Evolutionary conservation across 2,329 filamentous ascomycete genomes (phyloP).

Genomic region (Neonectria neomacrospora): DNA sequence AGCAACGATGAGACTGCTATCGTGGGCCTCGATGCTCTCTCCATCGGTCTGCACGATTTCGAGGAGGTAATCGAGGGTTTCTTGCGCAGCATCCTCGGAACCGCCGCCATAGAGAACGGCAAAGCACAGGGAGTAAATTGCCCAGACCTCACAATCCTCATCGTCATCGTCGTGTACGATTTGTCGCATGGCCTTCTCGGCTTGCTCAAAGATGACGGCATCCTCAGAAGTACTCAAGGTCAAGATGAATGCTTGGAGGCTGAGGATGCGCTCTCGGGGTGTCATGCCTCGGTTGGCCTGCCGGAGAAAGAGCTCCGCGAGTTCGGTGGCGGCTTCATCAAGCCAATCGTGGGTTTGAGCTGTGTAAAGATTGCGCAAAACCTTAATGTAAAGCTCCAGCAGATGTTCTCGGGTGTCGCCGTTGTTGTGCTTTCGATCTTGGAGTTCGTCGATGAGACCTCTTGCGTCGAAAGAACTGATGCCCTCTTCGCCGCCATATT

Average conservation of each 20-base stretch:
- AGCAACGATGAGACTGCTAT: conserved; percentile 76
- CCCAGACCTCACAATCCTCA: conserved; percentile 71
- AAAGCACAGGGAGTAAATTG: conserved; percentile 79
- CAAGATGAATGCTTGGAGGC: conserved; percentile 77
- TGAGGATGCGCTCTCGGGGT: conserved; percentile 74
- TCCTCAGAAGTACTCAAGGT: conserved; percentile 77
- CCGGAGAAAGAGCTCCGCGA: conserved; percentile 74
- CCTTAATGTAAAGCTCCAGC: conserved; percentile 50
- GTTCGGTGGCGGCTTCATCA: conserved; percentile 66
- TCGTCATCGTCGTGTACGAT: conserved; percentile 67
- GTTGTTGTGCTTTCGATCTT: conserved; percentile 81
- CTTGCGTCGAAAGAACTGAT: conserved; percentile 69
- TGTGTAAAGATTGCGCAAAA: conserved; percentile 63
- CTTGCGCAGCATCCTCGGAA: conserved; percentile 72
- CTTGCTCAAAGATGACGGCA: conserved; percentile 47
- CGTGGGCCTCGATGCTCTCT: conserved; percentile 74
- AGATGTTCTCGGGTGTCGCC: conserved; percentile 72
- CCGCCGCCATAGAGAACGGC: conserved; percentile 81
- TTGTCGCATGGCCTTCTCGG: conserved; percentile 47
- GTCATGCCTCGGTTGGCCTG: conserved; percentile 76
- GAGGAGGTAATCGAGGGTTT: conserved; percentile 79
- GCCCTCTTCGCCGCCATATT: conserved; percentile 74
- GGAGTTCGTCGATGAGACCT: conserved; percentile 76
- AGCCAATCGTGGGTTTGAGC: conserved; percentile 55
- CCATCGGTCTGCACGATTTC: conserved; percentile 86